Percentiles rank a stretch among this genome's conserved stretches.
Evolutionary conservation across 169 alveolate species (phyloP).

Genomic region (Cryptosporidium ubiquitum): DNA sequence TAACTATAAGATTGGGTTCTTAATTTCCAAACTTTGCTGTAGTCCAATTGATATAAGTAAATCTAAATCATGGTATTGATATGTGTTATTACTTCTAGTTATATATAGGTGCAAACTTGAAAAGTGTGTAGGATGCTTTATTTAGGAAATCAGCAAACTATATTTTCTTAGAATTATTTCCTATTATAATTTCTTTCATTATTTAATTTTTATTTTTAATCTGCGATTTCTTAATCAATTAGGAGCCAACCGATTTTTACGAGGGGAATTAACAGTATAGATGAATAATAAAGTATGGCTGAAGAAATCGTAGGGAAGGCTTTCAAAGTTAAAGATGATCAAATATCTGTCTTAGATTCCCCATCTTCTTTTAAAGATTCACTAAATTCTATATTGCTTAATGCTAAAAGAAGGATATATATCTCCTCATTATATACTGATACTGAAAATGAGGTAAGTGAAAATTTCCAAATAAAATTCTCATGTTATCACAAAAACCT

Average conservation of each 20-base stretch:
- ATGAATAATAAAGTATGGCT: background rate
- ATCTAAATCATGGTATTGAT: no score
- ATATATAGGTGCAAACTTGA: background rate
- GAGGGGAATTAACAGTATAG: background rate
- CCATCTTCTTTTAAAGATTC: slow-evolving; percentile 41
- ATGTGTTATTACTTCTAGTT: background rate
- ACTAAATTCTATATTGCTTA: slow-evolving; percentile 13
- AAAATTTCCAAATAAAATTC: background rate
- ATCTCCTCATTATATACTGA: slow-evolving; percentile 51
- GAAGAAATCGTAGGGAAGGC: slow-evolving; percentile 3
- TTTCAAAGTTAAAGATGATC: slow-evolving; percentile 24
- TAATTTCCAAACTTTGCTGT: background rate
- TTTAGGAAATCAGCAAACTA: no score
- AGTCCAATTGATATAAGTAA: no score
- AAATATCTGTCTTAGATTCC: slow-evolving; percentile 35
- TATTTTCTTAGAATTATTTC: no score
- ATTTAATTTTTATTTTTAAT: background rate
- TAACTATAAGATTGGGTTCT: background rate
- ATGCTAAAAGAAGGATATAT: slow-evolving; percentile 41
- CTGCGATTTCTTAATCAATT: background rate
- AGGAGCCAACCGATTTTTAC: background rate
- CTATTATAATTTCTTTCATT: background rate
- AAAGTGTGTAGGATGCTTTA: no score
- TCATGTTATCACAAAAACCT: background rate
- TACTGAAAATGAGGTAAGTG: slow-evolving; percentile 44